These are phyloP conservation scores for Saccharomyces hybrid DNA, from an alignment of 1,139 yeast species.

Conservation along the genomic window DNA sequence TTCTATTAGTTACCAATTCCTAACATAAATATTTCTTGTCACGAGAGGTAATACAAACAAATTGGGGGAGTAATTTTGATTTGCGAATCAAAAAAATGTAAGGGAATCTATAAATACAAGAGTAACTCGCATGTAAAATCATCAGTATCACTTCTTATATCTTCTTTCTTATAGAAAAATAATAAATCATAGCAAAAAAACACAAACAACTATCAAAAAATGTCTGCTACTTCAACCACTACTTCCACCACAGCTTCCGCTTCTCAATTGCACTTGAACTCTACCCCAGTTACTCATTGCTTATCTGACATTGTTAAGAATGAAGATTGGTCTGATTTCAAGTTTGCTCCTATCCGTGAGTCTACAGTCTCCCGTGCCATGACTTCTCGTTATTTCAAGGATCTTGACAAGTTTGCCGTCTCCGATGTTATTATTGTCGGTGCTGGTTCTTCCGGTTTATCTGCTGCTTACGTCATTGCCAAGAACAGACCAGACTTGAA, in stretches of 20 bases:
- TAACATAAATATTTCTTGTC: background rate
- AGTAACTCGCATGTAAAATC: too few species aligned
- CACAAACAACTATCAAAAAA: background rate
- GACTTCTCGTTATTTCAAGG: constrained; percentile 70
- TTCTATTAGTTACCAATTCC: background rate
- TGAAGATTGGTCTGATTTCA: constrained; percentile 58
- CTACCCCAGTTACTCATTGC: constrained; percentile 33
- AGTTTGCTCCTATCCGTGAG: constrained; percentile 68
- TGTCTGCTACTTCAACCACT: constrained; percentile 1
- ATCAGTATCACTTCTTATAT: too few species aligned
- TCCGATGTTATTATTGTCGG: constrained; percentile 71
- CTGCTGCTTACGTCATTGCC: constrained; percentile 67
- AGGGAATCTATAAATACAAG: background rate
- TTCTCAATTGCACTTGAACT: constrained; percentile 22
- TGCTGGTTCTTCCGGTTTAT: constrained; percentile 72
- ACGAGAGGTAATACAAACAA: background rate
- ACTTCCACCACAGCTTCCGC: constrained; percentile 10
- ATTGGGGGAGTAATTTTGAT: background rate
- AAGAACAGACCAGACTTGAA: constrained; percentile 70
- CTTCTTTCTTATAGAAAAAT: too few species aligned
- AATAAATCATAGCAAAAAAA: background rate
- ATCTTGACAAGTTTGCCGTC: constrained; percentile 67
- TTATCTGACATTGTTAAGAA: constrained; percentile 33
- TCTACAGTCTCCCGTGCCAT: constrained; percentile 75
- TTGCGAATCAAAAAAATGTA: background rate